A percentile compares a stretch with the other conserved stretches of the same genome.
Evolutionary conservation across 768 basidiomycete species (phyloP).

Genomic region (Russula emetica): DNA sequence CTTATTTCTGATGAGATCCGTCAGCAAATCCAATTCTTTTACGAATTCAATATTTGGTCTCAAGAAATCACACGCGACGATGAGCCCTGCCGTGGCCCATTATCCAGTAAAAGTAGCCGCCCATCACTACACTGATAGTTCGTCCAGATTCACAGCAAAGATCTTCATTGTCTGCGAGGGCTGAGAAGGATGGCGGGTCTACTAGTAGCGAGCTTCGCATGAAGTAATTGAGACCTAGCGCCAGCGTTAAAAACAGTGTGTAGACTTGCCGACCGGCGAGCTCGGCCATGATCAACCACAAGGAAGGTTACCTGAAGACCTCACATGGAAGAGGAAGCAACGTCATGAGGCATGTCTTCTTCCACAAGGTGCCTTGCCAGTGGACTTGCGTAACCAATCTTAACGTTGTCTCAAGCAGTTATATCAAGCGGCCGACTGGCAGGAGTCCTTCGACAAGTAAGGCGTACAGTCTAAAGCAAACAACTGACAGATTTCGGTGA

Average conservation of each 20-base stretch:
- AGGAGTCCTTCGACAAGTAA: not conserved
- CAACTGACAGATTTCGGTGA: not conserved
- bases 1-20: not conserved
- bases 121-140: not conserved
- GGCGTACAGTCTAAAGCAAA: not conserved
- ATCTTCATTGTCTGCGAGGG: not conserved
- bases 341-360: not conserved
- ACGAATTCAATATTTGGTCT: not conserved
- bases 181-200: not conserved
- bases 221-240: not conserved
- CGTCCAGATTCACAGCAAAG: not conserved
- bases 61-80: not conserved
- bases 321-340: not conserved
- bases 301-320: not conserved
- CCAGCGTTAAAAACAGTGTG: not conserved
- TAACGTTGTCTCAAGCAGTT: not conserved
- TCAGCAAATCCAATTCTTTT: not conserved
- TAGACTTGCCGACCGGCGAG: not conserved
- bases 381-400: not conserved
- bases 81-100: not conserved
- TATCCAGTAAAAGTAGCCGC: not conserved
- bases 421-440: not conserved
- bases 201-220: no score
- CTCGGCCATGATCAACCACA: no score
- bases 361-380: not conserved